Base-by-base conservation (phyloP, 148 eudicot species). In the Gaultheria prostrata region DNA sequence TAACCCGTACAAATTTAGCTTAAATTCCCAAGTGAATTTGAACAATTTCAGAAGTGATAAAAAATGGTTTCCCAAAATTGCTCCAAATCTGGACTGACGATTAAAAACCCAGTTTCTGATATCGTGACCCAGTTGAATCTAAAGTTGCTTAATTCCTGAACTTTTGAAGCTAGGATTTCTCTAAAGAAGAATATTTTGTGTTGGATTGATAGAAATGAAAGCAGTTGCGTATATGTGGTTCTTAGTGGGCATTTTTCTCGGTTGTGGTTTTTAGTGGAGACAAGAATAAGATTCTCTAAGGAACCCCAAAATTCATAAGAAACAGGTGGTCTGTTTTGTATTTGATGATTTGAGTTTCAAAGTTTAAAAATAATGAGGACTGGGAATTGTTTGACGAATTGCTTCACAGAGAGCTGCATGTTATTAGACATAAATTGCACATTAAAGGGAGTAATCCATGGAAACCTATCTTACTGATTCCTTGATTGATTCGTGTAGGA, bases 131-230 rank as follows among this genome's bases (percentile, higher is more conserved):
- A 11, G 26, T 24, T 67, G 59, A 48, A 5, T 4, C 5, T 3
- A 15, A 8, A 59, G 46, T 12, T 18, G 72, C 51, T n/a, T 63
- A 39, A 61, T 61, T 63, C 32, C 45, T 61, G 56, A 61, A 20
- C 71, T 77, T 77, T 3, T 77, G 39, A 15, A 77, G 65, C 48
- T 51, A 43, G 77, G 30, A 63, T 74, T 33, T 14, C 30, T 78
- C 8, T 71, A 17, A 4, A 39, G 43, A 21, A 56, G 57, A 67
- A 80, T 73, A 35, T 54, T n/a, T 54, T 30, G 56, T 1, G 24
- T 39, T 48, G 86, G 49, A 59, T 46, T 78, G 75, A 49, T 59
- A 57, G 67, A 15, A 30, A 17, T 24, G 80, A 48, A 70, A 71
- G 54, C 28, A 70, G 54, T 59, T 80, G 8, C 53, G n/a, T 24